Evolutionary conservation across 139 green algal genomes (phyloP).

Genomic region (Coccomyxa sp.): DNA sequence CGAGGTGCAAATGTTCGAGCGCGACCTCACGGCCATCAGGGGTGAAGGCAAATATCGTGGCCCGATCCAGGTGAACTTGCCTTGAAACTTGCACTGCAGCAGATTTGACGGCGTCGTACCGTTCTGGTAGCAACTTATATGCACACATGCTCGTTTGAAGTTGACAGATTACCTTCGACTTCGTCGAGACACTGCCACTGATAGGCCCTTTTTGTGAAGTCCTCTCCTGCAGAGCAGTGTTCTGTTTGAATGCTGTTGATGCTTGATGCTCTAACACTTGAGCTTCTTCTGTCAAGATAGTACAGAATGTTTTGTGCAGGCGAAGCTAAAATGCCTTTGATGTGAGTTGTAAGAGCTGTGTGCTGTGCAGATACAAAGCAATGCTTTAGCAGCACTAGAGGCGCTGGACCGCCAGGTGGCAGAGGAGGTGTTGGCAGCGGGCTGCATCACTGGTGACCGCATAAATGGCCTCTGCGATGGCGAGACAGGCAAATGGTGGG

Average conservation of each 20-base stretch:
- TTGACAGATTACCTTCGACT: too few species aligned
- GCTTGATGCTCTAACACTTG: too few species aligned
- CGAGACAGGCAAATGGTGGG: slow-evolving; percentile 84
- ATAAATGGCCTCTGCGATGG: slow-evolving; percentile 90
- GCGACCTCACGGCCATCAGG: slow-evolving; percentile 88
- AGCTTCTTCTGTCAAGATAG: neutral
- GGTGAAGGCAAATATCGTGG: slow-evolving; percentile 92
- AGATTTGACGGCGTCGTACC: too few species aligned
- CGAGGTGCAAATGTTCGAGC: slow-evolving; percentile 78
- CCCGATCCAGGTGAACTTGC: slow-evolving; percentile 80
- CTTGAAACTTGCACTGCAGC: neutral
- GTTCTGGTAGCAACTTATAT: too few species aligned
- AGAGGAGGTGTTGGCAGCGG: slow-evolving; percentile 56
- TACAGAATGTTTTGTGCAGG: neutral
- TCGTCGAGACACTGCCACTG: too few species aligned
- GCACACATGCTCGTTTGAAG: too few species aligned
- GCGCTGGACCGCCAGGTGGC: slow-evolving; percentile 71
- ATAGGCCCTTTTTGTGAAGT: too few species aligned
- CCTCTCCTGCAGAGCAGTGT: too few species aligned
- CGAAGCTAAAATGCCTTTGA: neutral
- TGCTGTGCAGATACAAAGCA: slow-evolving; percentile 75
- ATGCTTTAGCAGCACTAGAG: slow-evolving; percentile 82
- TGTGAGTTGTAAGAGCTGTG: neutral
- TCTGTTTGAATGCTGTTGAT: too few species aligned
- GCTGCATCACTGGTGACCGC: slow-evolving; percentile 85